Conservation (phyloP, 768 basidiomycete species). For the Boletus speciosus region DNA sequence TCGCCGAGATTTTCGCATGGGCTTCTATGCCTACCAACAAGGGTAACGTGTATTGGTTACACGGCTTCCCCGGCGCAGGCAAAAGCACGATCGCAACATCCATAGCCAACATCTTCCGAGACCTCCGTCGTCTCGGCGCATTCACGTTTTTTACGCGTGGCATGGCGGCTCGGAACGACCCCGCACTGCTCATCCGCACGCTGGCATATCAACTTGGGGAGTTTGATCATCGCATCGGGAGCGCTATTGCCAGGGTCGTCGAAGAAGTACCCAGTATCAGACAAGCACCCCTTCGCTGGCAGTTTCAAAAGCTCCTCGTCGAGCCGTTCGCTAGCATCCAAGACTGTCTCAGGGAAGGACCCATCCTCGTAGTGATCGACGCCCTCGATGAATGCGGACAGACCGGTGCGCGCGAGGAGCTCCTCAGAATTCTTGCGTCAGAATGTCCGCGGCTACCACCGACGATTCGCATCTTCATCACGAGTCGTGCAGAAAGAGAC, state of each 20-base stretch:
- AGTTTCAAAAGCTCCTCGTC: constrained; percentile 34
- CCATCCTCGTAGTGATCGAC: constrained; percentile 34
- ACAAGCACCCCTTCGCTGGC: constrained; percentile 27
- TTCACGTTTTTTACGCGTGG: constrained; percentile 35
- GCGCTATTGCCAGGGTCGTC: constrained; percentile 24
- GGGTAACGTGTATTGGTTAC: constrained; percentile 31
- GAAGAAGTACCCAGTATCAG: constrained; percentile 28
- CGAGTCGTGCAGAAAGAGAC: constrained; percentile 32
- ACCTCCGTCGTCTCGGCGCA: constrained; percentile 34
- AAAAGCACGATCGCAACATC: constrained; percentile 38
- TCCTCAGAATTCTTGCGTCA: constrained; percentile 27
- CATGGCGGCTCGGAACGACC: constrained; percentile 28
- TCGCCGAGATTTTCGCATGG: constrained; percentile 27
- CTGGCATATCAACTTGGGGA: constrained; percentile 33
- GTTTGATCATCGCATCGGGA: constrained; percentile 31
- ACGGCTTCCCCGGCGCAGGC: constrained; percentile 35
- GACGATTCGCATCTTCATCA: constrained; percentile 32
- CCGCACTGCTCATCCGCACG: constrained; percentile 31
- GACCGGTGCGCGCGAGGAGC: constrained; percentile 21
- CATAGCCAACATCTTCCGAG: constrained; percentile 31
- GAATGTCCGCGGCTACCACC: constrained; percentile 16
- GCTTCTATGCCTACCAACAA: constrained; percentile 15
- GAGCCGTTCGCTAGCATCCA: constrained; percentile 24
- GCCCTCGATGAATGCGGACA: constrained; percentile 35
- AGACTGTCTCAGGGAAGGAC: constrained; percentile 22